Evolutionary conservation across 495 filamentous ascomycete species (phyloP).

Genomic region (Lophium mytilinum): DNA sequence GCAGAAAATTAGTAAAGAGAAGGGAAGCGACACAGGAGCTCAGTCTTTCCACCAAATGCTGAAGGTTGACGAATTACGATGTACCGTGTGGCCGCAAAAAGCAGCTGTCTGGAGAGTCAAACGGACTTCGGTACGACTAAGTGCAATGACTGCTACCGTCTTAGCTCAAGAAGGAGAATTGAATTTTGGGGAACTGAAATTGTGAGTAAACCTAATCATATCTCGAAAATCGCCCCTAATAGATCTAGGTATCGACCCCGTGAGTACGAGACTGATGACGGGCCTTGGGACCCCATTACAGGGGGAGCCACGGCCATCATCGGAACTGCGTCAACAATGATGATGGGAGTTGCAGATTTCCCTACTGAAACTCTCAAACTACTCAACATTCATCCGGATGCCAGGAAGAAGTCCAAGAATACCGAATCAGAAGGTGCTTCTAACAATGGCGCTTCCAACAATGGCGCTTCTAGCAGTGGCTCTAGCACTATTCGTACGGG

Average conservation of each 20-base stretch:
- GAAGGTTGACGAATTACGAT: conserved; percentile 33
- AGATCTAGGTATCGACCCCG: conserved; percentile 27
- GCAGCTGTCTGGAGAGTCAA: conserved; percentile 36
- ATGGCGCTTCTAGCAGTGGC: background rate
- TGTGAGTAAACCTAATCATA: conserved; percentile 14
- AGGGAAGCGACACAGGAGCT: conserved; percentile 32
- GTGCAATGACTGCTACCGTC: conserved; percentile 34
- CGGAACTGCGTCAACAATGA: conserved; percentile 63
- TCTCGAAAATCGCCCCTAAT: background rate
- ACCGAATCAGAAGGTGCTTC: conserved; percentile 2
- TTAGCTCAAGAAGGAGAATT: conserved; percentile 33
- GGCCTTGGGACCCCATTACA: conserved; percentile 37
- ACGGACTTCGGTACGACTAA: conserved; percentile 31
- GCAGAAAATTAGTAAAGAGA: conserved; percentile 35
- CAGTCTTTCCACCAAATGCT: conserved; percentile 37
- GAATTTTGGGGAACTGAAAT: conserved; percentile 34
- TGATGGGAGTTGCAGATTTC: conserved; percentile 76
- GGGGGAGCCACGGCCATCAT: conserved; percentile 59
- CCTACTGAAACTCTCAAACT: conserved; percentile 57
- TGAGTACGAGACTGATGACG: conserved; percentile 39
- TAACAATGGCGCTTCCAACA: background rate
- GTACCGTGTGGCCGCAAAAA: conserved; percentile 27
- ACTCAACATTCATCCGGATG: conserved; percentile 43
- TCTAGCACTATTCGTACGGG: background rate
- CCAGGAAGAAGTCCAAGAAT: conserved; percentile 21